Conservation (phyloP, 177 flowering plant genomes). For the Vitis hybrid region DNA sequence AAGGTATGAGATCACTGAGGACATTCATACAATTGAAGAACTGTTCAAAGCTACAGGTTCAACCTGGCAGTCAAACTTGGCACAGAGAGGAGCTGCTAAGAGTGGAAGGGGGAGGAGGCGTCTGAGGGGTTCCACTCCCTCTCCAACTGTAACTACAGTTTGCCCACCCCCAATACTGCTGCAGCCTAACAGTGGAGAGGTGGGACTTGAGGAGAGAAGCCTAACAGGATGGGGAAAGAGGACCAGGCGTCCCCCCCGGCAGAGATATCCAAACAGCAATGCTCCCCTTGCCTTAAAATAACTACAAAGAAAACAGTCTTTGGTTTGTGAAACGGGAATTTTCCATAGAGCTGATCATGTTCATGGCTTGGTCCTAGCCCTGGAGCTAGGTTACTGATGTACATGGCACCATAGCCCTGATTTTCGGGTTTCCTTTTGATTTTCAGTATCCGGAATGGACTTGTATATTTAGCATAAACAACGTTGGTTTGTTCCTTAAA, state of each 20-base stretch:
- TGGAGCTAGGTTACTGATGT: background rate
- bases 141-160: slow-evolving; percentile 10
- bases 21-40: slow-evolving; percentile 67
- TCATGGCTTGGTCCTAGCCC: background rate
- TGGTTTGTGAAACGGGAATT: background rate
- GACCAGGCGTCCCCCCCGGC: slow-evolving; percentile 56
- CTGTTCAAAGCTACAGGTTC: slow-evolving; percentile 49
- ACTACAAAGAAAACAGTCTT: background rate
- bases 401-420: background rate
- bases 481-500: slow-evolving; percentile 1
- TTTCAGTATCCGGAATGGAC: background rate
- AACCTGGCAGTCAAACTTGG: slow-evolving; percentile 45
- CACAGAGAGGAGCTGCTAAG: slow-evolving; percentile 35
- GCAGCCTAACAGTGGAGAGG: slow-evolving; percentile 28
- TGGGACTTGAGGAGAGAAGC: slow-evolving; percentile 42
- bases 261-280: slow-evolving; percentile 26
- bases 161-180: slow-evolving; percentile 20
- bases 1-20: slow-evolving; percentile 54
- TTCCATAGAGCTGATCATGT: background rate
- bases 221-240: slow-evolving; percentile 83
- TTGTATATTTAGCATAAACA: slow-evolving; percentile 8
- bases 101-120: slow-evolving; percentile 52
- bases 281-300: slow-evolving; percentile 20
- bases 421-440: background rate
- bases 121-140: slow-evolving; percentile 17